phyloP scores from a whole-genome alignment of 1,139 yeast genomes.

The Starmera stellimalicola region DNA sequence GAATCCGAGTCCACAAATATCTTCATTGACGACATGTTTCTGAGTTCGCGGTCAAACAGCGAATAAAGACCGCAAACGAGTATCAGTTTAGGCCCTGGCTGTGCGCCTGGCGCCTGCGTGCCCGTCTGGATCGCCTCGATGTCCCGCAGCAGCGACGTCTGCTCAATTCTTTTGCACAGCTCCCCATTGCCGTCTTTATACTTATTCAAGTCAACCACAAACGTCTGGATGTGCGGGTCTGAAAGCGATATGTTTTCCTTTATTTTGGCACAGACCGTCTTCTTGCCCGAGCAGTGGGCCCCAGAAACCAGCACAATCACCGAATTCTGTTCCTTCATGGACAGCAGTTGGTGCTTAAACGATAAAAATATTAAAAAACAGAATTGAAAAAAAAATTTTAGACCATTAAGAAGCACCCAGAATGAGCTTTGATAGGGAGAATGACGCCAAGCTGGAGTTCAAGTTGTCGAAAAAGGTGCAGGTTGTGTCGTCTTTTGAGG shows the following conservation, averaged over 20 bases:
- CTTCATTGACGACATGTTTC: slow-evolving; percentile 51
- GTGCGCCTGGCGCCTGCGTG: slow-evolving; percentile 4
- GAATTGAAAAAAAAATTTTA: background rate
- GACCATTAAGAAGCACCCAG: background rate
- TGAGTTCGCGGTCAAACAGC: slow-evolving; percentile 51
- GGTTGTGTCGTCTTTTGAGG: slow-evolving; percentile 61
- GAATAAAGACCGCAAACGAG: slow-evolving; percentile 79
- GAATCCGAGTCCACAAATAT: slow-evolving; percentile 83
- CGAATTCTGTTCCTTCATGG: slow-evolving; percentile 1
- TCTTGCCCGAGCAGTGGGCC: slow-evolving; percentile 62
- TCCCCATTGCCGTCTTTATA: slow-evolving; percentile 1
- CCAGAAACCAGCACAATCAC: slow-evolving; percentile 57
- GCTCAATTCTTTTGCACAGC: background rate
- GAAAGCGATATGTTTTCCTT: background rate
- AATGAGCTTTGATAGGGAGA: slow-evolving; percentile 49
- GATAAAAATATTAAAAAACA: background rate
- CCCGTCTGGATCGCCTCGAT: too few relatives aligned
- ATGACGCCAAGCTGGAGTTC: slow-evolving; percentile 50
- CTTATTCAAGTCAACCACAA: slow-evolving; percentile 31
- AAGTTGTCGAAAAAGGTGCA: slow-evolving; percentile 55
- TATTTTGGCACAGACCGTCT: slow-evolving; percentile 10
- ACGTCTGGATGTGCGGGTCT: slow-evolving; percentile 23
- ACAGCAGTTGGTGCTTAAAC: background rate
- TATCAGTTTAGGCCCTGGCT: slow-evolving; percentile 26
- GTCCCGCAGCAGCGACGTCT: slow-evolving; percentile 16